A percentile compares a stretch with the other conserved stretches of the same genome.
phyloP scores from a whole-genome alignment of 495 filamentous ascomycete species.

The Lasiosphaeria miniovina region DNA sequence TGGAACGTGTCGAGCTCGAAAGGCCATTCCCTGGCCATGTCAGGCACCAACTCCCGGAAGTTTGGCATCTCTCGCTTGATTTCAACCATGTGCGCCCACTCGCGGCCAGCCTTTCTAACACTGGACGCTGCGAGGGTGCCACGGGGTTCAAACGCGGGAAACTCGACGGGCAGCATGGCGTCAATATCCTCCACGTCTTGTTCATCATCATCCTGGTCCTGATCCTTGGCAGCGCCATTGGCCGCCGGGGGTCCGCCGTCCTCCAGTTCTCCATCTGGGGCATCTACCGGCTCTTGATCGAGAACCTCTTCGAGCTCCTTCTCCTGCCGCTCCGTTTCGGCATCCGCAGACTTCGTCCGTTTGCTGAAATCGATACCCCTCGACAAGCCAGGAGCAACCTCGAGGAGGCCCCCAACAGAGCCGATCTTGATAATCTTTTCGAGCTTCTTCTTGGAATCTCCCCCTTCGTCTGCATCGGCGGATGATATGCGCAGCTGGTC shows the following conservation, averaged over 20 bases:
- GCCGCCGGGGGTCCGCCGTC: conserved; percentile 29
- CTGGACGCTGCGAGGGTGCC: conserved; percentile 67
- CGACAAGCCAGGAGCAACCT: conserved; percentile 77
- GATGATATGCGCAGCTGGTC: conserved; percentile 49
- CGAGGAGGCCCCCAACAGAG: conserved; percentile 72
- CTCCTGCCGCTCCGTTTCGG: conserved; percentile 48
- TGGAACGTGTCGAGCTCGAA: conserved; percentile 98
- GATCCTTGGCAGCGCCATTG: conserved; percentile 31
- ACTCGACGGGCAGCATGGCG: conserved; percentile 84
- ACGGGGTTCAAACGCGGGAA: conserved; percentile 86
- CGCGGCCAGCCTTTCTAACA: conserved; percentile 68
- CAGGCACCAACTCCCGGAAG: conserved; percentile 86
- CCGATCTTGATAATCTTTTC: conserved; percentile 81
- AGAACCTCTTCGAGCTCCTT: conserved; percentile 73
- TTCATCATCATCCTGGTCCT: conserved; percentile 40
- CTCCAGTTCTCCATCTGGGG: conserved; percentile 40
- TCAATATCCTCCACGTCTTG: conserved; percentile 78
- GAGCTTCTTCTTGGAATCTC: conserved; percentile 51
- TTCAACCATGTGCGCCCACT: conserved; percentile 99
- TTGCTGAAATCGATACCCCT: conserved; percentile 74
- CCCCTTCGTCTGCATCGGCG: conserved; percentile 26
- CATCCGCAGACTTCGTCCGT: conserved; percentile 54
- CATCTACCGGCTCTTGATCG: conserved; percentile 61
- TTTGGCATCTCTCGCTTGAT: conserved; percentile 87
- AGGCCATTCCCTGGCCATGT: conserved; percentile 94